Base-by-base conservation (phyloP, 495 filamentous ascomycete genomes). In the Neurospora tetrasperma region DNA sequence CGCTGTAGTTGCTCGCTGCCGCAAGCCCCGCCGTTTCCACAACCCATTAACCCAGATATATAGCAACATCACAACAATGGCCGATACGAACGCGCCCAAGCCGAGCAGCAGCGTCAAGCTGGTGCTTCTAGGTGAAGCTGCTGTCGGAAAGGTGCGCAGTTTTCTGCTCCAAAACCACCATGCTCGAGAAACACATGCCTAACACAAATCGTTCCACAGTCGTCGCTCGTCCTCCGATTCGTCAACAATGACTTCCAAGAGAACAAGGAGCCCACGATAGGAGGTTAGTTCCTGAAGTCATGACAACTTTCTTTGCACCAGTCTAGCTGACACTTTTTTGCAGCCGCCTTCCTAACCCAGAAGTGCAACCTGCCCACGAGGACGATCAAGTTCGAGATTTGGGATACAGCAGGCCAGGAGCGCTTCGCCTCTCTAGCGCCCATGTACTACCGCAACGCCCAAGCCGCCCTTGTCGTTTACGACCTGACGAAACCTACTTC, bases 191-290 rank as follows among this genome's bases (percentile, higher is more conserved):
- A 39, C 43, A 35, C 71, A 69, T 72, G 71, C 74, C 80, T 82
- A 73, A 80, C 71, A 12, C 3, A 27, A 27, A 27, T 38, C 20
- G 31, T 54, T 75, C 46, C 42, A 73, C 74, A 99, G 96, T 98
- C 96, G 46, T 99, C 96, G 48, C 91, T 99, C 70, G 96, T 99
- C 71, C 89, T 99, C 76, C 93, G 96, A 78, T 99, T 99, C 81
- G 96, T 99, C 80, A 99, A 98, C 88, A 94, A 99, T 85, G 96
- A 98, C 84, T 99, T 98, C 79, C 96, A 99, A 86, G 96, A 98
- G 84, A 99, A 99, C 82, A 99, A 99, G 86, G 96, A 99, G 80
- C 96, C 96, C 62, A 99, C 96, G 71, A 99, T 99, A 85, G 96
- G 96, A 86, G 95, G 95, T 97, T 89, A 79, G 89, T 72, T 71